Conservation (phyloP, 345 rosid species). For the Pistacia atlantica region DNA sequence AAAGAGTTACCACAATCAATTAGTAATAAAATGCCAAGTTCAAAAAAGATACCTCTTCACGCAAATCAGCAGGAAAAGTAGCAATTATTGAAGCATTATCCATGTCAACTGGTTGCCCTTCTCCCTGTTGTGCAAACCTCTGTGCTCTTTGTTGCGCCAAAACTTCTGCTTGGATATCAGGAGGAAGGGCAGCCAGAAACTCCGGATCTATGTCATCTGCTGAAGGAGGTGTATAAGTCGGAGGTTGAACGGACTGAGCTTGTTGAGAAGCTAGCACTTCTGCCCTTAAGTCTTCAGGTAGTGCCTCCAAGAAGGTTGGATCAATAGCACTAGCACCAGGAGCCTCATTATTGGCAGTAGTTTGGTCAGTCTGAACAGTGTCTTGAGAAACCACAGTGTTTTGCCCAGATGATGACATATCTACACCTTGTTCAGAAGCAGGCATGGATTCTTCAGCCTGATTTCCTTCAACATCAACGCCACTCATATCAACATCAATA, state of each 20-base stretch:
- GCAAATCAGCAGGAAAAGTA: slow-evolving; percentile 92
- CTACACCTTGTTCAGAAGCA: slow-evolving; percentile 37
- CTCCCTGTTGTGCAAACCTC: slow-evolving; percentile 85
- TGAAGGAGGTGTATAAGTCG: slow-evolving; percentile 81
- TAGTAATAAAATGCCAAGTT: slow-evolving; percentile 11
- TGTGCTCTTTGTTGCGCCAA: slow-evolving; percentile 98
- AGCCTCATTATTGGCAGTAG: slow-evolving; percentile 43
- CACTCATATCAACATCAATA: slow-evolving; percentile 83
- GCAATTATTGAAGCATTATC: slow-evolving; percentile 98
- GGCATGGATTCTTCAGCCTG: slow-evolving; percentile 48
- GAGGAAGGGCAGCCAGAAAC: slow-evolving; percentile 98
- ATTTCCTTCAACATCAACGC: slow-evolving; percentile 57
- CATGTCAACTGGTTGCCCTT: slow-evolving; percentile 98
- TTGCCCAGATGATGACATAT: slow-evolving; percentile 47
- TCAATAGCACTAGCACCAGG: slow-evolving; percentile 79
- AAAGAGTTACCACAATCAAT: slow-evolving; percentile 21
- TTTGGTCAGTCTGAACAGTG: slow-evolving; percentile 55
- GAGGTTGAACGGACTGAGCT: slow-evolving; percentile 89
- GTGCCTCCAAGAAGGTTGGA: slow-evolving; percentile 95
- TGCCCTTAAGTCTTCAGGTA: slow-evolving; percentile 90
- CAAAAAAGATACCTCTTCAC: slow-evolving; percentile 81
- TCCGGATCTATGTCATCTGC: slow-evolving; percentile 96
- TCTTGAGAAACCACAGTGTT: slow-evolving; percentile 45
- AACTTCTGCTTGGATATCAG: slow-evolving; percentile 97
- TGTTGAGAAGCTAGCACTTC: slow-evolving; percentile 99